A percentile compares a stretch with the other conserved stretches of the same genome.
phyloP scores from a whole-genome alignment of 164 flowering plant species.

The Umbilicus rupestris region DNA sequence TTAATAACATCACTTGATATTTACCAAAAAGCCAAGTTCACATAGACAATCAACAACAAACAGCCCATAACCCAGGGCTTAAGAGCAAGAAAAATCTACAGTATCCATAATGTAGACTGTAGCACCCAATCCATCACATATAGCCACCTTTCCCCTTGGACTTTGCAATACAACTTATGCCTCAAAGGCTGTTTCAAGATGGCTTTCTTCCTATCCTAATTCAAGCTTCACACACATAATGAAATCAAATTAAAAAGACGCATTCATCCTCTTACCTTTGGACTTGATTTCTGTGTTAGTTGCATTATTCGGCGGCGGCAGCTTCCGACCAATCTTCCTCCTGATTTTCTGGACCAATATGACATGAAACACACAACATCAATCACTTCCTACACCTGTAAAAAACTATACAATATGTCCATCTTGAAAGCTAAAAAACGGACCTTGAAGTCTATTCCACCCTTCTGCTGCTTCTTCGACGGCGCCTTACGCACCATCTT shows the following conservation, averaged over 20 bases:
- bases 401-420: background rate
- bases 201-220: background rate
- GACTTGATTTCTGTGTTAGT: constrained; percentile 77
- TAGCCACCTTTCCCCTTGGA: no score
- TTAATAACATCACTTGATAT: background rate
- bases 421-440: background rate
- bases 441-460: constrained; percentile 5
- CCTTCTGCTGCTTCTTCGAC: background rate
- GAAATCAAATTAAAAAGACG: background rate
- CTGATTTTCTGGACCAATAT: constrained; percentile 56
- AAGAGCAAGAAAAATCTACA: no score
- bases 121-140: background rate
- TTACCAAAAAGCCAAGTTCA: background rate
- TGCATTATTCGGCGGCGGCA: constrained; percentile 80
- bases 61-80: no score
- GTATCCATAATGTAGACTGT: no score
- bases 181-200: background rate
- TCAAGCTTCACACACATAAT: background rate
- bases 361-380: background rate
- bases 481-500: constrained; percentile 8
- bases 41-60: background rate
- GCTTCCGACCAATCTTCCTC: constrained; percentile 77
- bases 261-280: constrained; percentile 39
- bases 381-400: background rate
- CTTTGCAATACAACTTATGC: background rate